Base-by-base conservation (phyloP, 2,329 filamentous ascomycete species). In the Penicillium sp. region DNA sequence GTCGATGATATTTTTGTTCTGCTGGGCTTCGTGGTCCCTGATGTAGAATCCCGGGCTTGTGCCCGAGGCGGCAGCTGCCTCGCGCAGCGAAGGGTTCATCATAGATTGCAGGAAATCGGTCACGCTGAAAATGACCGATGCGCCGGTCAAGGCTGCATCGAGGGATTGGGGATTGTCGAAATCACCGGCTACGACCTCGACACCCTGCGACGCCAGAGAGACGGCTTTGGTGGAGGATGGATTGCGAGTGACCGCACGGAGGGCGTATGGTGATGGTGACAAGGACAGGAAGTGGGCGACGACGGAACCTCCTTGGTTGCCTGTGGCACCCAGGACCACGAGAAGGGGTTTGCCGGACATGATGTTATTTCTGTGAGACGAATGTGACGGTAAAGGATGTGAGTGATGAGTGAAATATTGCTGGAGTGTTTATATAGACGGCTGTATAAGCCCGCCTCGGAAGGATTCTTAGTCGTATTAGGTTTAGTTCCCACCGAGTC, bases 1-100 rank as follows among this genome's bases (percentile, higher is more conserved):
- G 45, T 79, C 75, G 3, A 68, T 73, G 23, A 81, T 74, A 41
- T 79, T 80, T 48, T 68, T 72, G 0, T 76, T 75, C 42, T 79
- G 73, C 14, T 65, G 63, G 4, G 67, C 55, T 57, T 80, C 78
- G 15, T 35, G 11, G 74, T 57, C 4, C 69, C 71, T 9, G 58
- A 50, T 20, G n/a, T n/a, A n/a, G n/a, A n/a, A n/a, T 64, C 61
- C 3, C 53, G 42, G 2, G 69, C 72, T 62, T 61, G 15, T 59
- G 52, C 19, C n/a, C n/a, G n/a, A n/a, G n/a, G n/a, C n/a, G n/a
- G 9, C 70, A 67, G 43, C 63, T 68, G 44, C 72, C 4, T 53
- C 42, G 3, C 68, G 71, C 62, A 53, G 70, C 69, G 51, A 77
- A 77, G 2, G 69, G 65, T 38, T 75, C 73, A 70, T 71, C 79